Percentiles rank a stretch among this genome's conserved stretches.
These are phyloP conservation scores for Byssothecium circinans DNA, from an alignment of 2,329 filamentous ascomycete genomes.

Conservation along the genomic window DNA sequence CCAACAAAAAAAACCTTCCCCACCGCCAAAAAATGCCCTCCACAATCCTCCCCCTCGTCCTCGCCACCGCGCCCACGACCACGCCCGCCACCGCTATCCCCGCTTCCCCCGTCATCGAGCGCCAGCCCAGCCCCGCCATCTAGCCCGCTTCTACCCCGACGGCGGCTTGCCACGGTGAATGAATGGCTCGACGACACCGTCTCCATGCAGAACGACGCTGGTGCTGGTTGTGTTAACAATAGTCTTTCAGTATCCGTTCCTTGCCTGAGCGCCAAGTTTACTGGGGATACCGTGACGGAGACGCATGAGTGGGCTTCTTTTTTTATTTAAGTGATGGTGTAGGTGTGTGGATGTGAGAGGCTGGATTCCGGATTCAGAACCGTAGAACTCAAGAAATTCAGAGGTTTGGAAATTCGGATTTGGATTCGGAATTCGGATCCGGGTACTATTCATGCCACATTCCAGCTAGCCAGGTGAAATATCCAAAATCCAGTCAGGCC, in stretches of 20 bases:
- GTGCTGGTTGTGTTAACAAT: slow-evolving; percentile 4
- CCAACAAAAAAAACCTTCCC: too few species aligned
- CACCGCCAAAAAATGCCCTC: neutral
- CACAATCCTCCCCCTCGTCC: neutral
- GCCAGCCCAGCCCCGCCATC: slow-evolving; percentile 5
- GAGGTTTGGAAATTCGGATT: too few species aligned
- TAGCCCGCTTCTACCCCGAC: slow-evolving; percentile 11
- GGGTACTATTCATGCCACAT: too few species aligned
- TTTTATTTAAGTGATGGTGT: too few species aligned
- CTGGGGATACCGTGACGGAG: slow-evolving; percentile 4
- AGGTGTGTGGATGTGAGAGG: too few species aligned
- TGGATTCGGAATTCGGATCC: too few species aligned
- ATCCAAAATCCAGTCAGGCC: too few species aligned
- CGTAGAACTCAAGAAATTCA: too few species aligned
- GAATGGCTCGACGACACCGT: slow-evolving; percentile 9
- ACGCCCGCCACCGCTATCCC: neutral
- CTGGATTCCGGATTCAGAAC: too few species aligned
- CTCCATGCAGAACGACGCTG: slow-evolving; percentile 3
- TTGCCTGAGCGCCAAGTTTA: slow-evolving; percentile 7
- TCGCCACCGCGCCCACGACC: neutral
- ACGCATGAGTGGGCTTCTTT: slow-evolving; percentile 13
- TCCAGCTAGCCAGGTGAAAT: too few species aligned
- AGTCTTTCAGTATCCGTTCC: neutral
- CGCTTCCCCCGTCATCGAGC: slow-evolving; percentile 6
- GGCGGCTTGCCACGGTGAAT: slow-evolving; percentile 10